Base-by-base conservation (phyloP, 805 yeast genomes). In the Zygotorulaspora sp. region DNA sequence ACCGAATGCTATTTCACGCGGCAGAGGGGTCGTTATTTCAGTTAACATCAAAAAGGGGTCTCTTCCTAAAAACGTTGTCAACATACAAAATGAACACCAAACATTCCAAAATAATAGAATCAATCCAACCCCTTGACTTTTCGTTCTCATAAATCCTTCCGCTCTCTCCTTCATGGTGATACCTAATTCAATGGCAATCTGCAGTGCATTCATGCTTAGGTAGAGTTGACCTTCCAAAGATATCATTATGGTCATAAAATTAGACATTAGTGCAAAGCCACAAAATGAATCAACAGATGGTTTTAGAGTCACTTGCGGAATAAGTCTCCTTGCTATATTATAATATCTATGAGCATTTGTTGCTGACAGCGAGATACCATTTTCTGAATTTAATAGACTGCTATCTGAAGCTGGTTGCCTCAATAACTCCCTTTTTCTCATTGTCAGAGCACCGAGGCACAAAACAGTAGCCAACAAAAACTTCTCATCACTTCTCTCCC, bases 41-140 rank as follows among this genome's bases (percentile, higher is more conserved):
- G 29, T 30, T 18, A 30, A 15, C 8, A 13, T 14, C n/a, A 36
- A 22, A 22, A 36, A 36, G 3, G 40, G 35, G n/a, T 15, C 17
- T 14, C 14, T 36, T n/a, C 40, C 40, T 9, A 20, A 23, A 10
- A 36, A 12, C 11, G 40, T 36, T 16, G 40, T 16, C 18, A 36
- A 22, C 40, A 36, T 30, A 28, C 40, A 36, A 14, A 35, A 36
- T 8, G 40, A 36, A 24, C 40, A 36, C 40, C 40, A 36, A 17
- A 36, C 11, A 15, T 30, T 36, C 40, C 40, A 36, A 8, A 36
- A 36, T 22, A 36, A 16, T 8, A 36, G 16, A 11, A 36, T 12
- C 11, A 36, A n/a, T 8, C 35, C 40, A 14, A 30, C 9, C 17
- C 26, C 18, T 17, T 21, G 17, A 10, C 16, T 14, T 6, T 17